phyloP scores from a whole-genome alignment of 2,329 filamentous ascomycete species.

The Fusarium tricinctum region DNA sequence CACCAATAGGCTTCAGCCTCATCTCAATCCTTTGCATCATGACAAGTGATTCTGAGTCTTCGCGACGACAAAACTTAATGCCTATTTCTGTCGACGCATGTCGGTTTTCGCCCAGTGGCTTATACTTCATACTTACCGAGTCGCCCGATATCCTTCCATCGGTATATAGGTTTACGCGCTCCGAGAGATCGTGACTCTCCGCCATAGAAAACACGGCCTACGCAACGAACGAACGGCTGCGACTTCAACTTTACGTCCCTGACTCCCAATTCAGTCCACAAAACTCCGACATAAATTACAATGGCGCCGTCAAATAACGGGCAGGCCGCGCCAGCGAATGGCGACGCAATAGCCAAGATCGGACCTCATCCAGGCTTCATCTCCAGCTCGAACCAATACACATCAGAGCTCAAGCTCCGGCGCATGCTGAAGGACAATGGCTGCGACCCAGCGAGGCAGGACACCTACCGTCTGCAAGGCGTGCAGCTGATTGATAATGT shows the following conservation, averaged over 20 bases:
- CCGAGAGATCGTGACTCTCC: background rate
- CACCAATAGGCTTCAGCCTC: conserved; percentile 32
- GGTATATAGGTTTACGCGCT: background rate
- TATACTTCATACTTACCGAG: background rate
- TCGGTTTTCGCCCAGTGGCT: background rate
- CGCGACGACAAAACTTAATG: background rate
- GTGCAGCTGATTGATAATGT: conserved; percentile 91
- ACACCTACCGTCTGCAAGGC: conserved; percentile 84
- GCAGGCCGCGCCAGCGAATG: conserved; percentile 33
- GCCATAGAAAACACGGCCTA: background rate
- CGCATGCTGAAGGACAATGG: conserved; percentile 77
- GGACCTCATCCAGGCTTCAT: conserved; percentile 65
- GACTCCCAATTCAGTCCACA: background rate
- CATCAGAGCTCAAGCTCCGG: conserved; percentile 84
- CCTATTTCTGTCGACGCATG: background rate
- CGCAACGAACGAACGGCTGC: background rate
- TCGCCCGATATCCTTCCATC: background rate
- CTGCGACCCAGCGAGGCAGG: conserved; percentile 83
- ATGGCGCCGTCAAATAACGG: conserved; percentile 39
- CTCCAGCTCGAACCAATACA: conserved; percentile 75
- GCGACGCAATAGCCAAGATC: conserved; percentile 45
- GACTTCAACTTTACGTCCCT: background rate
- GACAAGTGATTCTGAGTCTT: conserved; percentile 22
- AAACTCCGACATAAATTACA: conserved; percentile 11
- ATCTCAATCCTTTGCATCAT: conserved; percentile 27